Conservation (phyloP, 257 asterid genomes). For the Oldenlandia corymbosa region DNA sequence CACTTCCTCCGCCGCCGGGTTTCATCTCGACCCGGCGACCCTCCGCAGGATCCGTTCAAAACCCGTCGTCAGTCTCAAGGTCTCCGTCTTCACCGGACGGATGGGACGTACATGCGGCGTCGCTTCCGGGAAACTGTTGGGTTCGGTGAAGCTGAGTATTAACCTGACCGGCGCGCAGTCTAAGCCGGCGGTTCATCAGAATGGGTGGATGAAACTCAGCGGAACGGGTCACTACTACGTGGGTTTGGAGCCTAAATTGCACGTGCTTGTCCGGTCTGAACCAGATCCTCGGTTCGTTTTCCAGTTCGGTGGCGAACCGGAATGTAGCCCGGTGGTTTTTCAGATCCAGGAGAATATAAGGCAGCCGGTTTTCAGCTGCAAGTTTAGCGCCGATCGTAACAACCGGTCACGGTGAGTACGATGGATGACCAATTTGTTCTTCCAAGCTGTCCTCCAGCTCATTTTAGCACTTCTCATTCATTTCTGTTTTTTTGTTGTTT, state of each 20-base stretch:
- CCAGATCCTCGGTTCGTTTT: constrained; percentile 86
- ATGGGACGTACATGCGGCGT: constrained; percentile 74
- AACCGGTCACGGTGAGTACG: constrained; percentile 72
- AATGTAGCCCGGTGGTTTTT: constrained; percentile 82
- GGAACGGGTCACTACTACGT: constrained; percentile 6
- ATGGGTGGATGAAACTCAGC: constrained; percentile 74
- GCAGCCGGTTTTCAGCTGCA: constrained; percentile 95
- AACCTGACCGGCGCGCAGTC: constrained; percentile 38
- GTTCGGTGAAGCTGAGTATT: constrained; percentile 36
- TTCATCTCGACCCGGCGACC: constrained; percentile 69
- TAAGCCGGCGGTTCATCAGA: constrained; percentile 42
- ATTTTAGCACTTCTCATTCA: constrained; percentile 1
- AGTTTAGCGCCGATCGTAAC: constrained; percentile 72
- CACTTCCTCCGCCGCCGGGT: constrained; percentile 34
- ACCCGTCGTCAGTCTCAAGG: constrained; percentile 33
- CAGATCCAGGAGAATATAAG: constrained; percentile 76
- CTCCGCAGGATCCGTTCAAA: constrained; percentile 52
- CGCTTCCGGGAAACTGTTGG: constrained; percentile 51
- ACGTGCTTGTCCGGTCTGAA: constrained; percentile 59
- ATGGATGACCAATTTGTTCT: neutral
- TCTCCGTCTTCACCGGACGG: constrained; percentile 63
- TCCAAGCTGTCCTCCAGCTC: neutral
- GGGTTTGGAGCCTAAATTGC: constrained; percentile 47
- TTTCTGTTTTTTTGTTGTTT: neutral
- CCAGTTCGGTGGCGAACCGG: constrained; percentile 92